These are phyloP conservation scores for Leucocoprinus leucothites DNA, from an alignment of 768 basidiomycete species.

Conservation along the genomic window DNA sequence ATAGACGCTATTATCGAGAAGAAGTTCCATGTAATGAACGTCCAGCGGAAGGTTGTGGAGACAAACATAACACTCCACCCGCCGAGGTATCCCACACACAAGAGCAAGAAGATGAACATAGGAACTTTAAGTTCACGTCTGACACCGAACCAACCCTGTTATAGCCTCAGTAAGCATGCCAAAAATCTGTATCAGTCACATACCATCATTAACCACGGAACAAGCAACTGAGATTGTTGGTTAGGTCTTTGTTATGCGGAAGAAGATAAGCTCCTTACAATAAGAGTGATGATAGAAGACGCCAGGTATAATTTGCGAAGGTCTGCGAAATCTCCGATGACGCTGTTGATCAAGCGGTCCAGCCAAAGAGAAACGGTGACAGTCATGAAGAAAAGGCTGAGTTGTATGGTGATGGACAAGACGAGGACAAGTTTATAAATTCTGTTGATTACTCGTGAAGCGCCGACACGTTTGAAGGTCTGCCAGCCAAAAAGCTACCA, in stretches of 20 bases:
- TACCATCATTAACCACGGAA: conserved; percentile 70
- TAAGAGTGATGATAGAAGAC: conserved; percentile 50
- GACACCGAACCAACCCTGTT: conserved; percentile 69
- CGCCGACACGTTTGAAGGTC: conserved; percentile 84
- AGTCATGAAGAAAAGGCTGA: conserved; percentile 77
- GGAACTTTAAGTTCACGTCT: conserved; percentile 59
- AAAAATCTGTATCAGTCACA: conserved; percentile 14
- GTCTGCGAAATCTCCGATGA: conserved; percentile 51
- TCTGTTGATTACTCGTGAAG: conserved; percentile 68
- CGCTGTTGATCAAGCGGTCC: conserved; percentile 69
- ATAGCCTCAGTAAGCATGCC: conserved; percentile 6
- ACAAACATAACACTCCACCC: conserved; percentile 76
- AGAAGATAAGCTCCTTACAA: conserved; percentile 41
- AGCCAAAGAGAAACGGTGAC: conserved; percentile 71
- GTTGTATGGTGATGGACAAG: conserved; percentile 69
- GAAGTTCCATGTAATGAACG: conserved; percentile 70
- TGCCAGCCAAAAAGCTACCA: conserved; percentile 66
- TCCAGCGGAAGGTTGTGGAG: conserved; percentile 72
- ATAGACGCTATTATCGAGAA: conserved; percentile 60
- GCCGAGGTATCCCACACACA: conserved; percentile 59
- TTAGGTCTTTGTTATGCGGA: neutral
- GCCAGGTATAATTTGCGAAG: conserved; percentile 50
- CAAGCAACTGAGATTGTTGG: conserved; percentile 23
- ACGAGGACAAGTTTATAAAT: conserved; percentile 71
- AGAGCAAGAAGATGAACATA: conserved; percentile 60